These are phyloP conservation scores for Pythium inflatum DNA, from an alignment of 352 stramenopile genomes.

Conservation along the genomic window DNA sequence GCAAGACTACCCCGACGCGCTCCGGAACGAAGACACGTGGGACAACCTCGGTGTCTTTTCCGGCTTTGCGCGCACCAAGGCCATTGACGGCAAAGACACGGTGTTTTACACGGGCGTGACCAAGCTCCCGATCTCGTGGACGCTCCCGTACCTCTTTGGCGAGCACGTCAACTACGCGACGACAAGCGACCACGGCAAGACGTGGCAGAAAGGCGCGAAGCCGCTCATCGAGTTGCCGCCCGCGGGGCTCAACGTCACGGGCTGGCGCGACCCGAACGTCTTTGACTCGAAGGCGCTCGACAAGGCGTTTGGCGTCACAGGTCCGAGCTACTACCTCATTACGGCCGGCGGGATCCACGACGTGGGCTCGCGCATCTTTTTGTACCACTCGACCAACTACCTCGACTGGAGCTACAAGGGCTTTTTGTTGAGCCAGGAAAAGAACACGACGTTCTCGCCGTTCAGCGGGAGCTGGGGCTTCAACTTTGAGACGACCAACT, in stretches of 20 bases:
- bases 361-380: slow-evolving; percentile 61
- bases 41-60: slow-evolving; percentile 79
- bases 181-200: slow-evolving; percentile 57
- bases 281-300: slow-evolving; percentile 68
- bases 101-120: slow-evolving; percentile 72
- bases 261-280: slow-evolving; percentile 64
- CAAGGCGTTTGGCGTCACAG: slow-evolving; percentile 34
- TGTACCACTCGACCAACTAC: slow-evolving; percentile 67
- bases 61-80: slow-evolving; percentile 61
- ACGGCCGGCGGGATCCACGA: slow-evolving; percentile 57
- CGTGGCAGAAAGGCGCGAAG: slow-evolving; percentile 60
- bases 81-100: slow-evolving; percentile 64
- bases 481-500: slow-evolving; percentile 76
- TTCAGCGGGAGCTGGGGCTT: slow-evolving; percentile 64
- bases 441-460: slow-evolving; percentile 64
- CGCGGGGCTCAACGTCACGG: slow-evolving; percentile 55
- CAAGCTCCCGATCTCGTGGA: slow-evolving; percentile 54
- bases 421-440: slow-evolving; percentile 56
- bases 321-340: slow-evolving; percentile 60
- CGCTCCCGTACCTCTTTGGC: slow-evolving; percentile 56
- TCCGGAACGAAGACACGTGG: slow-evolving; percentile 63
- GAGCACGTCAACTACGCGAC: slow-evolving; percentile 74
- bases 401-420: slow-evolving; percentile 72
- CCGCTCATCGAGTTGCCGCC: slow-evolving; percentile 56
- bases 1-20: slow-evolving; percentile 64